These are phyloP conservation scores for Tricholoma sp. DNA, from an alignment of 768 basidiomycete species.

Conservation along the genomic window DNA sequence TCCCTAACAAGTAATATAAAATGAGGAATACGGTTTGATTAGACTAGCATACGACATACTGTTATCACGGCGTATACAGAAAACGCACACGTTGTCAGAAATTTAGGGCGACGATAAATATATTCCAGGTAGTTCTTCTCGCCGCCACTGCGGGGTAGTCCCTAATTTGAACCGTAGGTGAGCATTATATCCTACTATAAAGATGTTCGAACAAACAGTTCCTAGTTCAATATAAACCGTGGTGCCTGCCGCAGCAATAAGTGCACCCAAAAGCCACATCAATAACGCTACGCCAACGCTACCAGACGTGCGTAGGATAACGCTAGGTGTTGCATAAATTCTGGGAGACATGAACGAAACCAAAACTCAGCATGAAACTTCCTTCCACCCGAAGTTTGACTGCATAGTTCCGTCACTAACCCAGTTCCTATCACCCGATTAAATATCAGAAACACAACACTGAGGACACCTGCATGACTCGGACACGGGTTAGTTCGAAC, in stretches of 20 bases:
- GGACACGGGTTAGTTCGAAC: neutral
- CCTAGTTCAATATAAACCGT: slow-evolving; percentile 74
- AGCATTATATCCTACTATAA: neutral
- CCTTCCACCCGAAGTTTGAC: too few species aligned
- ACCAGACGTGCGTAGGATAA: slow-evolving; percentile 61
- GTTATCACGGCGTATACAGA: slow-evolving; percentile 53
- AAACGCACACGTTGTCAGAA: slow-evolving; percentile 56
- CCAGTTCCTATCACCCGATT: slow-evolving; percentile 75
- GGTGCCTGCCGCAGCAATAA: slow-evolving; percentile 61
- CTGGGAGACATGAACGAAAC: slow-evolving; percentile 24
- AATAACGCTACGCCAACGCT: slow-evolving; percentile 64
- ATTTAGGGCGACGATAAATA: slow-evolving; percentile 59
- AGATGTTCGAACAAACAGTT: slow-evolving; percentile 39
- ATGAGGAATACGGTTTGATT: neutral
- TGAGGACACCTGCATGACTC: slow-evolving; percentile 35
- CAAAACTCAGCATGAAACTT: neutral
- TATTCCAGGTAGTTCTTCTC: slow-evolving; percentile 77
- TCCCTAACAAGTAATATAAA: slow-evolving; percentile 32
- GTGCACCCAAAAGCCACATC: slow-evolving; percentile 68
- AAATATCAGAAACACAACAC: slow-evolving; percentile 64
- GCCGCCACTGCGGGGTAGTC: slow-evolving; percentile 64
- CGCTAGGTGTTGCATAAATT: slow-evolving; percentile 67
- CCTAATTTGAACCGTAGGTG: slow-evolving; percentile 29
- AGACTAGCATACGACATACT: slow-evolving; percentile 28
- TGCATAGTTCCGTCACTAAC: slow-evolving; percentile 25